phyloP scores from a whole-genome alignment of 2,329 filamentous ascomycete genomes.

The Emergomyces pasteurianus region DNA sequence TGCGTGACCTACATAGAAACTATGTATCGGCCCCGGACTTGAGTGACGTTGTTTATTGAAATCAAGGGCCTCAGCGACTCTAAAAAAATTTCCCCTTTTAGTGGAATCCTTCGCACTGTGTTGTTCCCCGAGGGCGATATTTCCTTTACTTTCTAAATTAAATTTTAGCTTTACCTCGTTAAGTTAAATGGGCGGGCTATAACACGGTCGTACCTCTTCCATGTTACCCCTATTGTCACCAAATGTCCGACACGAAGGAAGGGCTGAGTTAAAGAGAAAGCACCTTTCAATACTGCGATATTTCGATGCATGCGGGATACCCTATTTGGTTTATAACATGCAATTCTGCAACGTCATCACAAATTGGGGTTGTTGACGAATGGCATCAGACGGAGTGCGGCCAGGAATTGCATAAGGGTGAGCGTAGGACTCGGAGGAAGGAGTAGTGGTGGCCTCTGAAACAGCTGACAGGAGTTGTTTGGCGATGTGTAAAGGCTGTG shows the following conservation, averaged over 20 bases:
- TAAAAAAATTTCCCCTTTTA: constrained; percentile 6
- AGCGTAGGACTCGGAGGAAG: constrained; percentile 6
- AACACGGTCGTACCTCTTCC: not conserved
- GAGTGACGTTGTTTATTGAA: constrained; percentile 5
- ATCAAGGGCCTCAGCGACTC: constrained; percentile 8
- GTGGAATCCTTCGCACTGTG: not conserved
- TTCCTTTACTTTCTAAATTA: not conserved
- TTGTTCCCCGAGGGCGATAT: not conserved
- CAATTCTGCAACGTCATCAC: not conserved
- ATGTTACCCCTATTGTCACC: not conserved
- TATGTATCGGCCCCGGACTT: not conserved
- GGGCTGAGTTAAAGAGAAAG: not conserved
- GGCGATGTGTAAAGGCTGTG: constrained; percentile 41
- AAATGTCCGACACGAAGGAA: not conserved
- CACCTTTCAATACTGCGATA: not conserved
- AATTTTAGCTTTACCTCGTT: not conserved
- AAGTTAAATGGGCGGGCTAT: not conserved
- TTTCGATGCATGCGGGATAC: not conserved
- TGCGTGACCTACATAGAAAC: not conserved
- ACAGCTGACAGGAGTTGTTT: constrained; percentile 24
- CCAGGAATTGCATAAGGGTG: constrained; percentile 17
- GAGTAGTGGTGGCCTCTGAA: constrained; percentile 7
- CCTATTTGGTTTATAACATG: not conserved
- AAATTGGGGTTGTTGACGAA: not conserved
- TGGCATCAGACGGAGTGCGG: constrained; percentile 16